Conservation (phyloP, 140 eudicot genomes). For the Stevia rebaudiana region DNA sequence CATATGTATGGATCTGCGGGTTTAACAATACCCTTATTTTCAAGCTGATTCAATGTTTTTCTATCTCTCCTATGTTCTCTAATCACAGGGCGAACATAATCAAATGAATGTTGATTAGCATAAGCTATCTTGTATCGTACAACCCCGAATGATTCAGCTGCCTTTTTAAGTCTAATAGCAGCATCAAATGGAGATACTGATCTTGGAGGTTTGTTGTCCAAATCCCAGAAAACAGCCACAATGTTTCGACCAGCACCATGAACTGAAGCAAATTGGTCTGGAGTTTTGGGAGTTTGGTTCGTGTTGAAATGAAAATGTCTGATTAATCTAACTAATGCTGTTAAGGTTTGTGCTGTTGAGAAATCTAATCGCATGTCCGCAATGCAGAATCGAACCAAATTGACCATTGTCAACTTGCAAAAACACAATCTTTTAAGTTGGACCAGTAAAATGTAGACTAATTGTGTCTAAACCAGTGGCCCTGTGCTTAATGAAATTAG, state of each 20-base stretch:
- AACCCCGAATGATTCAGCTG: constrained; percentile 53
- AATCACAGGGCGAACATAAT: constrained; percentile 49
- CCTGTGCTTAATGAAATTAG: not conserved
- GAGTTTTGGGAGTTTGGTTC: constrained; percentile 12
- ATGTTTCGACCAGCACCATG: constrained; percentile 28
- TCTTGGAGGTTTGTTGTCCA: constrained; percentile 77
- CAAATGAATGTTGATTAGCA: constrained; percentile 62
- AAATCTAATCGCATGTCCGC: not conserved
- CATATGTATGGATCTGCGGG: constrained; percentile 51
- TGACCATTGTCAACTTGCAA: constrained; percentile 24
- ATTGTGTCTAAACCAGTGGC: not conserved
- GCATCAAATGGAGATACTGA: constrained; percentile 67
- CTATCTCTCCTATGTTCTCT: constrained; percentile 48
- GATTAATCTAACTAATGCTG: not conserved
- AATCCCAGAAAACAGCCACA: constrained; percentile 83
- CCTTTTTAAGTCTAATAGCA: constrained; percentile 56
- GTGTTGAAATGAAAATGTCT: constrained; percentile 26
- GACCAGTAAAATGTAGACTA: not conserved
- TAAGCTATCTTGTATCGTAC: constrained; percentile 69
- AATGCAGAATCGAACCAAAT: not conserved
- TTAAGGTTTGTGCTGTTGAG: not conserved
- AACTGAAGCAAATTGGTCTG: constrained; percentile 18
- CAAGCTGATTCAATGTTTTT: constrained; percentile 39
- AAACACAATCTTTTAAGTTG: constrained; percentile 5
- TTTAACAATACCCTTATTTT: constrained; percentile 51